Percentiles rank a stretch among this genome's conserved stretches.
These are phyloP conservation scores for Rauvolfia tetraphylla DNA, from an alignment of 257 asterid species.

Conservation along the genomic window DNA sequence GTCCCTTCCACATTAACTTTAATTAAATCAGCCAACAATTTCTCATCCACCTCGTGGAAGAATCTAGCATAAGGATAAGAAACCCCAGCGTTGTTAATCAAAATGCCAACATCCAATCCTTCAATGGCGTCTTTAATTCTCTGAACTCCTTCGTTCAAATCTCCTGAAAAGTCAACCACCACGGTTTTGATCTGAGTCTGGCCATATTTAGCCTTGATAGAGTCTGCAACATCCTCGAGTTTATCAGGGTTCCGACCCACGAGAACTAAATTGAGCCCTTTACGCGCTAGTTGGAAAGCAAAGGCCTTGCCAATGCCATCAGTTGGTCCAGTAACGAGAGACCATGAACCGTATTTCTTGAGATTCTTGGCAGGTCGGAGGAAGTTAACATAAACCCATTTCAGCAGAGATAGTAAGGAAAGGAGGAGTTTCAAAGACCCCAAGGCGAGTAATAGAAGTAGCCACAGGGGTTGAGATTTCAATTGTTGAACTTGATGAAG, in stretches of 20 bases:
- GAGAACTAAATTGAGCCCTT: conserved; percentile 67
- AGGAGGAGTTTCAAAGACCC: conserved; percentile 47
- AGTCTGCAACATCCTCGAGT: conserved; percentile 55
- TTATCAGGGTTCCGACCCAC: conserved; percentile 85
- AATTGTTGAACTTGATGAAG: conserved; percentile 49
- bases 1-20: conserved; percentile 89
- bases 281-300: conserved; percentile 75
- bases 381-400: conserved; percentile 70
- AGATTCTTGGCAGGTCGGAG: conserved; percentile 79
- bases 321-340: conserved; percentile 88
- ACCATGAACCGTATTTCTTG: conserved; percentile 97
- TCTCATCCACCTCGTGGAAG: conserved; percentile 91
- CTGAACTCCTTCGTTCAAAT: conserved; percentile 62
- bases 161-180: conserved; percentile 89
- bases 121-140: conserved; percentile 63
- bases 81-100: conserved; percentile 86
- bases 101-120: conserved; percentile 74
- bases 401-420: conserved; percentile 38
- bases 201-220: conserved; percentile 54
- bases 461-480: conserved; percentile 77
- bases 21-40: conserved; percentile 65
- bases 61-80: conserved; percentile 89
- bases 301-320: conserved; percentile 95
- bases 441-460: conserved; percentile 48
- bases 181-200: conserved; percentile 67